Evolutionary conservation across 2,329 filamentous ascomycete species (phyloP), one percentile per base, ranked within the genome.

Genomic region (Penicillium carneum): DNA sequence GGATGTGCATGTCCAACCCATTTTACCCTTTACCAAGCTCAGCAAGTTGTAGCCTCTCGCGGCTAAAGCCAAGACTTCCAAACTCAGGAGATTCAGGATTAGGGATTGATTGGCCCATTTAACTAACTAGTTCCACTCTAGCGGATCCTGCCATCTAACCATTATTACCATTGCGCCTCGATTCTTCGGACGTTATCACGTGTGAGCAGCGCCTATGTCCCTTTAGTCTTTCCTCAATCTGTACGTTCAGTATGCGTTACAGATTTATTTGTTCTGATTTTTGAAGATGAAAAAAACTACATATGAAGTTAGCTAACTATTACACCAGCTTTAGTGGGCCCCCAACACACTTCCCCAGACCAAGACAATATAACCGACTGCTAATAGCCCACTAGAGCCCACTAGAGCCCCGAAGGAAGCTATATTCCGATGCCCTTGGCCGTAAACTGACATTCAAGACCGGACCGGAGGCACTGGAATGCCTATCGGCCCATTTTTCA

Each of bases 401-500:
- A 12, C 34, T 34, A 47, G 57, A 55, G 20, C 31, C 20, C 36
- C 7, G 5, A 16, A 45, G 43, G 31, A 56, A 49, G n/a, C 36
- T 16, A n/a, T 23, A n/a, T 23, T n/a, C 43, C 51, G 36, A 20
- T 16, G 12, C 16, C 45, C 36, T 20, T 34, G 6, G 48, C 57
- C 36, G 3, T 26, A 23, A 56, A 20, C 8, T n/a, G 10, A 36
- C 10, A 20, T 41, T 36, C n/a, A 18, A 41, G 2, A 12, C 9
- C 50, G 45, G 39, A 43, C 38, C 31, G 43, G 51, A 43, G 38
- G 16, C 50, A 43, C 29, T 31, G n/a, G 8, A 48, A 6, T 48
- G 20, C 43, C 31, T 31, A 60, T 47, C 49, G 45, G 41, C 45
- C 51, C 46, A 36, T 59, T n/a, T 41, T 42, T 34, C 16, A 29